Evolutionary conservation across 768 basidiomycete genomes (phyloP), one percentile per base, ranked within the genome.

Genomic region (Cystofilobasidium bisporidii): DNA sequence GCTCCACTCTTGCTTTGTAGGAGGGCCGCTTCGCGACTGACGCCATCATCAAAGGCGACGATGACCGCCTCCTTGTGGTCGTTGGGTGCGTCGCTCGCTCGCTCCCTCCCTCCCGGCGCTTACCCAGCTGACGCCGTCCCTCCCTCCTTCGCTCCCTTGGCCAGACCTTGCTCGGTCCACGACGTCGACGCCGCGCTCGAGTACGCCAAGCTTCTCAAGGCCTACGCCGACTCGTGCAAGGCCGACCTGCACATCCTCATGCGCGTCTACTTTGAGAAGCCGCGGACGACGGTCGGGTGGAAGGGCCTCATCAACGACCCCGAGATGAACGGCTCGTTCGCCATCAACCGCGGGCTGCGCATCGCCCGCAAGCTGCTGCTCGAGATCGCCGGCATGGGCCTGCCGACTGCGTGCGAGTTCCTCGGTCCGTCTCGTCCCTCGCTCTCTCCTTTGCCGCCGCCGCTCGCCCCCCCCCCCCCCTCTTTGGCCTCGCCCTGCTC

Each of bases 391-490:
- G 88, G 90, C 71, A 78, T 97, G 73, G 96, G 96, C 28, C 78
- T 99, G 1, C 94, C 96, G 4, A 85, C 87, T 3, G 96, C 91
- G n/a, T 93, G 93, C 80, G 96, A 99, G 78, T 94, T 99, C 78
- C 81, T 99, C 30, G 80, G 76, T 78, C 55, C 62, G 77, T 70
- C 61, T 20, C n/a, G 22, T 20, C 8, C 43, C 6, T 30, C 30
- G n/a, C 18, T 36, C 24, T 24, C 1, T 56, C 40, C 26, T 55
- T 30, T 15, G 15, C 18, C 26, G 14, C 26, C 56, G 18, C 30
- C 4, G 28, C 57, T n/a, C 22, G 22, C 26, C 30, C 24, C 33
- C 40, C 33, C 10, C 20, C 24, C 38, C 22, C n/a, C 60, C 26
- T 61, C 40, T 41, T 17, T 41, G 10, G 40, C 40, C 10, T 17